phyloP scores from a whole-genome alignment of 2,329 filamentous ascomycete species.

The Aspergillus sp. region DNA sequence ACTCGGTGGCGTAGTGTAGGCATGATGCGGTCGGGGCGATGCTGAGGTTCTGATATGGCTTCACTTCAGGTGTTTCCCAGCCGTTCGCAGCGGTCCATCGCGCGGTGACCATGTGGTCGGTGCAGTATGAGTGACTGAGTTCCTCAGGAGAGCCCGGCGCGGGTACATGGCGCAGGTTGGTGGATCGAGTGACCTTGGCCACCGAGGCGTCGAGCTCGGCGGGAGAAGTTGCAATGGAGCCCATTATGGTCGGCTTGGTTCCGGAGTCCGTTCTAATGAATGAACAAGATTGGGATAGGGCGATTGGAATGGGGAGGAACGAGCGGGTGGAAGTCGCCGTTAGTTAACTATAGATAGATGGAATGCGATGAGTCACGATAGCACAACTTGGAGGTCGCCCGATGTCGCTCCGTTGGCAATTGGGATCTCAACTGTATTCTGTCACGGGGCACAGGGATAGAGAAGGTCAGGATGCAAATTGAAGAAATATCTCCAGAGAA shows the following conservation, averaged over 20 bases:
- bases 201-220: slow-evolving; percentile 42
- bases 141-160: slow-evolving; percentile 41
- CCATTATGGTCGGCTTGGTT: slow-evolving; percentile 23
- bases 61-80: slow-evolving; percentile 72
- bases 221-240: slow-evolving; percentile 27
- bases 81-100: slow-evolving; percentile 65
- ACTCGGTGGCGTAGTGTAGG: slow-evolving; percentile 87
- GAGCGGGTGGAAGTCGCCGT: neutral
- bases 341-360: neutral
- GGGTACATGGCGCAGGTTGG: slow-evolving; percentile 37
- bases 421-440: neutral
- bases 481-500: neutral
- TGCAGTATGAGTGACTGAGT: slow-evolving; percentile 50
- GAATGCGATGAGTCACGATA: slow-evolving; percentile 10
- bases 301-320: neutral
- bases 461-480: neutral
- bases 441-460: neutral
- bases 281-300: neutral
- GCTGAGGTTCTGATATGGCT: slow-evolving; percentile 73
- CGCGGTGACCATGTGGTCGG: slow-evolving; percentile 85
- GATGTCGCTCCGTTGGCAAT: neutral
- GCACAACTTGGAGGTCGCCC: neutral
- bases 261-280: neutral
- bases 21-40: slow-evolving; percentile 79
- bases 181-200: slow-evolving; percentile 39